phyloP scores from a whole-genome alignment of 192 early-diverging fungal genomes.

The Gonapodya sp. region DNA sequence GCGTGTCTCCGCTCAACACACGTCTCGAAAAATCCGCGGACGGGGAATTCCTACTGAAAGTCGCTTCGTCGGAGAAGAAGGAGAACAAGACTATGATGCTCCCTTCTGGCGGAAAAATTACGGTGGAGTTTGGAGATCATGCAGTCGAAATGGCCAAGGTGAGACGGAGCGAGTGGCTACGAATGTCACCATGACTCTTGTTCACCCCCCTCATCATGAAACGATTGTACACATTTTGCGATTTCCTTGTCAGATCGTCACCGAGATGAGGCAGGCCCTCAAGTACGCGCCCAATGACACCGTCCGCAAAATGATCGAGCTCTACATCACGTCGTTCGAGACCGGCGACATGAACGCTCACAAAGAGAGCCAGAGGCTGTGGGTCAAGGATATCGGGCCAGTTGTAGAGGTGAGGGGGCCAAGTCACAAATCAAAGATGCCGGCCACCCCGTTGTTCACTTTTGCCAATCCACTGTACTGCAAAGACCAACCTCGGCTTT shows the following conservation, averaged over 20 bases:
- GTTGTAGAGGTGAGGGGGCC: conserved; percentile 48
- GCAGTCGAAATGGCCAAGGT: no score
- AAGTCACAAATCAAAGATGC: conserved; percentile 54
- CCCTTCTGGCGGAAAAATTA: conserved; percentile 24
- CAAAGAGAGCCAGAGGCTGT: conserved; percentile 39
- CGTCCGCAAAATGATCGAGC: conserved; percentile 39
- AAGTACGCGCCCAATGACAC: conserved; percentile 39
- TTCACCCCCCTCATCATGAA: no score
- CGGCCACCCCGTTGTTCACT: no score
- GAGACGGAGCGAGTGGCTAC: conserved; percentile 28
- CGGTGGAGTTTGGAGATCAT: conserved; percentile 39
- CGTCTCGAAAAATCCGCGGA: conserved; percentile 29
- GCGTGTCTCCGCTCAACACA: conserved; percentile 32
- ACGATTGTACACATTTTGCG: no score
- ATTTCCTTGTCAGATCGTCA: no score
- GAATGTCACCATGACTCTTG: no score
- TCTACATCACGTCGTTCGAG: conserved; percentile 34
- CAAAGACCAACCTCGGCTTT: conserved; percentile 47
- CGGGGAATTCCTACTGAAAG: conserved; percentile 21
- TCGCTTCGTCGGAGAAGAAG: conserved; percentile 25
- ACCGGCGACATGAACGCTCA: conserved; percentile 50
- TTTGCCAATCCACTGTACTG: neutral
- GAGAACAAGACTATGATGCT: conserved; percentile 15
- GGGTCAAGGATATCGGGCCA: conserved; percentile 47
- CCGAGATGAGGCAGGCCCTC: conserved; percentile 25